These are phyloP conservation scores for Oenanthe javanica DNA, from an alignment of 140 eudicot species.

Conservation along the genomic window DNA sequence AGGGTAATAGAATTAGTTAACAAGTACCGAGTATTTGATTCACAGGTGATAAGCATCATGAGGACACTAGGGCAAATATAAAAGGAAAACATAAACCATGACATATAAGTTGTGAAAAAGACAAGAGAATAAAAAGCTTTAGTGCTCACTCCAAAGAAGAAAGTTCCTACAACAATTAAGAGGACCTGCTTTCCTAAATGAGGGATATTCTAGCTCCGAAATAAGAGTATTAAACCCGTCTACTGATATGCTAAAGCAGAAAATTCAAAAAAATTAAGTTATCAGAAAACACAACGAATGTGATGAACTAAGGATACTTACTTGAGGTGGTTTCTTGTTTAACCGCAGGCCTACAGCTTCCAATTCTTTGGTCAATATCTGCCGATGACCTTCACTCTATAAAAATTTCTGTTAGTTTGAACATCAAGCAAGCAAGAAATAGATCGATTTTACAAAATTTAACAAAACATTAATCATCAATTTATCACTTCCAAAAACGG, in stretches of 20 bases:
- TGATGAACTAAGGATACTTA: conserved; percentile 25
- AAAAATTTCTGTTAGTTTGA: conserved; percentile 6
- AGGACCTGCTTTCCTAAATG: background rate
- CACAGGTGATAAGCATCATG: background rate
- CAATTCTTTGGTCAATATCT: conserved; percentile 86
- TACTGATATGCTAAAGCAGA: background rate
- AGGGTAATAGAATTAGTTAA: background rate
- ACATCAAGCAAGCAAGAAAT: conserved; percentile 1
- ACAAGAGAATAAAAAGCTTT: background rate
- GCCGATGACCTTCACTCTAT: conserved; percentile 98
- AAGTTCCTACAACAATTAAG: background rate
- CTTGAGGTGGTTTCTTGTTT: conserved; percentile 95
- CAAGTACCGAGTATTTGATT: background rate
- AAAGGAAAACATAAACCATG: background rate
- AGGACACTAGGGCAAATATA: background rate
- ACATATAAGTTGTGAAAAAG: background rate
- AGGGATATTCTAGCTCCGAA: background rate
- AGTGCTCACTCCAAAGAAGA: background rate
- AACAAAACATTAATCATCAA: background rate
- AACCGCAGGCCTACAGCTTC: conserved; percentile 99
- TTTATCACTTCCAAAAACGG: background rate
- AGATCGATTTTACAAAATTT: background rate
- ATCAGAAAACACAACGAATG: conserved; percentile 29
- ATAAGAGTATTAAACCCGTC: background rate
- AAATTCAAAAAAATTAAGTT: background rate